Base-by-base conservation (phyloP, 1,284 basidiomycete species). In the Psilocybe mexicana region DNA sequence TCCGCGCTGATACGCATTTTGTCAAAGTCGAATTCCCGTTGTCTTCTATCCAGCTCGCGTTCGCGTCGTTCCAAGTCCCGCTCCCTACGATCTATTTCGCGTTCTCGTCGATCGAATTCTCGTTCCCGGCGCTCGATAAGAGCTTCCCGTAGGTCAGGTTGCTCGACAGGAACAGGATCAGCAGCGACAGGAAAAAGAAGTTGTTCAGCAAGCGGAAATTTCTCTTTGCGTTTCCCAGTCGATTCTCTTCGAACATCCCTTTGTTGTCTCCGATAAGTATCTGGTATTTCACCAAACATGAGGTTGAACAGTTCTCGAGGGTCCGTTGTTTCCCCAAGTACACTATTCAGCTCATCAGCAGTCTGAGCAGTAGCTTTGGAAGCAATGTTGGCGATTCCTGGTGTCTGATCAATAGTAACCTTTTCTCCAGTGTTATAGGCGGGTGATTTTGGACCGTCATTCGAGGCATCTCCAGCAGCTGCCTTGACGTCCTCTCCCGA, bases 21-120 rank as follows among this genome's bases (percentile, higher is more conserved):
- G 24, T 66, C 65, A 40, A 54, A 54, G 6, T 65, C 64, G 40
- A 63, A 55, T 36, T 65, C 64, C 1, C 64, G 60, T 25, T 63
- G 53, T 14, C 64, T 54, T n/a, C 64, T 48, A n/a, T 65, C 64
- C 3, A 65, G 56, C 47, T 63, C 62, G 33, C 62, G 60, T 38
- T 59, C 57, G 12, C 62, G 54, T 7, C 62, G 48, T 28, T 63
- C 62, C 36, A 63, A 36, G 18, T 65, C 63, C 10, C 63, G 59
- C 24, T 62, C 60, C n/a, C 59, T 52, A 10, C 59, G 54, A 42
- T 64, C 60, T 40, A 57, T 30, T 14, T 57, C 59, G 8, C 59
- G 55, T n/a, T 61, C 59, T 46, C 52, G 51, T n/a, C 55, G 54
- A 30, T 60, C 59, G 6, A 54, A 51, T 43, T 50, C 52, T 24